Percentiles rank a stretch among this genome's conserved stretches.
phyloP scores from a whole-genome alignment of 1,284 basidiomycete genomes.

The Abortiporus biennis region DNA sequence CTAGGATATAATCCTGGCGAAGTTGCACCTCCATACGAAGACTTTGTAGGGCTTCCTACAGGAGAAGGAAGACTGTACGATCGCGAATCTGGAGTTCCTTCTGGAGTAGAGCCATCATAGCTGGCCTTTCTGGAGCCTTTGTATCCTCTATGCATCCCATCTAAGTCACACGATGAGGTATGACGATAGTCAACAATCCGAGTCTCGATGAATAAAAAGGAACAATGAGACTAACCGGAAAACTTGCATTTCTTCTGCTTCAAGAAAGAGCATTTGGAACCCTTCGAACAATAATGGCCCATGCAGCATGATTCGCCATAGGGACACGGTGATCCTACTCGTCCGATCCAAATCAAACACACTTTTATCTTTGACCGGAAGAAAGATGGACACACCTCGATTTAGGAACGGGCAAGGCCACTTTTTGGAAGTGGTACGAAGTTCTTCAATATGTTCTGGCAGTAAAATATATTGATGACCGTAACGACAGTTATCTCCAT shows the following conservation, averaged over 20 bases:
- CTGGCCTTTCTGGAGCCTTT: too few species aligned
- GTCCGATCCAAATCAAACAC: neutral
- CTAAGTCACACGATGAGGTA: too few species aligned
- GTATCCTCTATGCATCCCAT: too few species aligned
- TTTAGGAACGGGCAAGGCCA: constrained; percentile 31
- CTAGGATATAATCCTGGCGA: too few species aligned
- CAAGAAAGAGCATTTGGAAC: constrained; percentile 25
- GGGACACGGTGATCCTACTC: constrained; percentile 27
- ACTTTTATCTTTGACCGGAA: neutral
- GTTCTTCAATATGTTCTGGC: constrained; percentile 25
- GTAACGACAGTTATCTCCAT: constrained; percentile 31
- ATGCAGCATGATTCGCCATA: constrained; percentile 26
- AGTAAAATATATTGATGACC: constrained; percentile 33
- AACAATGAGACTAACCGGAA: too few species aligned
- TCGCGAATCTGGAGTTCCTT: too few species aligned
- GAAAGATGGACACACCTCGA: constrained; percentile 19
- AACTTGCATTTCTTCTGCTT: constrained; percentile 32
- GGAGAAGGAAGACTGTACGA: too few species aligned
- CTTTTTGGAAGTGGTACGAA: constrained; percentile 33
- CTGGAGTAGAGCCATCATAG: too few species aligned
- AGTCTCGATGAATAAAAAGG: too few species aligned
- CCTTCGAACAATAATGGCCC: constrained; percentile 28
- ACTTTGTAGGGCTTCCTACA: too few species aligned
- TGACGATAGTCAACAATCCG: too few species aligned
- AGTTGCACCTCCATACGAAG: too few species aligned